Evolutionary conservation across 768 basidiomycete genomes (phyloP).

Genomic region (Sutorius australiensis): DNA sequence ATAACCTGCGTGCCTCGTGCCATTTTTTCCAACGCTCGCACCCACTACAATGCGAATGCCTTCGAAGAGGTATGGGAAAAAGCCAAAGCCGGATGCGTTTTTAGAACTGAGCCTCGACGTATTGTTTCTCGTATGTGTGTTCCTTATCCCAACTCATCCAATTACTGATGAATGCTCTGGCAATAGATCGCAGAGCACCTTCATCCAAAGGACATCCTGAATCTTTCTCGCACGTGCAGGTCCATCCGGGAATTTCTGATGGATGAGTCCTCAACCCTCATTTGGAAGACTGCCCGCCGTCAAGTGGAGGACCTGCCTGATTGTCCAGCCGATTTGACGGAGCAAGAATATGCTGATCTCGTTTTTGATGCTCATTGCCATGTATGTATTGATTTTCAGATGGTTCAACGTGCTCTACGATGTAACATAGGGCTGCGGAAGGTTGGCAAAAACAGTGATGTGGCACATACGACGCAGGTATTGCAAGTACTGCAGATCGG

Average conservation of each 20-base stretch:
- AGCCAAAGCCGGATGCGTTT: neutral
- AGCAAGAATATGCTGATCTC: neutral
- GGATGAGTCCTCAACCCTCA: neutral
- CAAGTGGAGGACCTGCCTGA: neutral
- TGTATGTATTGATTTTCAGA: neutral
- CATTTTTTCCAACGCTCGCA: neutral
- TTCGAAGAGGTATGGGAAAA: neutral
- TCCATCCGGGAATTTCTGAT: neutral
- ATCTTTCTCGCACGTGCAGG: neutral
- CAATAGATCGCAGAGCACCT: neutral
- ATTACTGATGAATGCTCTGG: neutral
- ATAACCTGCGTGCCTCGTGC: neutral
- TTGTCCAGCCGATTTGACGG: neutral
- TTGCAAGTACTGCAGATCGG: neutral
- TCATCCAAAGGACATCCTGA: neutral
- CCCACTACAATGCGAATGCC: neutral
- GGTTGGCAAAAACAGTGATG: neutral
- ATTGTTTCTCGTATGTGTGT: neutral
- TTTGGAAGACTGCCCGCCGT: neutral
- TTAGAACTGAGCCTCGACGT: neutral
- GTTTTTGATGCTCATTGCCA: neutral
- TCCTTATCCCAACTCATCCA: neutral
- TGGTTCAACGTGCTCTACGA: neutral
- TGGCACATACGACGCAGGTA: neutral
- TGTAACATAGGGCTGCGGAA: neutral